Percentiles rank a stretch among this genome's conserved stretches.
Evolutionary conservation across 73 alveolate species (phyloP).

Genomic region (Paramecium primaurelia): DNA sequence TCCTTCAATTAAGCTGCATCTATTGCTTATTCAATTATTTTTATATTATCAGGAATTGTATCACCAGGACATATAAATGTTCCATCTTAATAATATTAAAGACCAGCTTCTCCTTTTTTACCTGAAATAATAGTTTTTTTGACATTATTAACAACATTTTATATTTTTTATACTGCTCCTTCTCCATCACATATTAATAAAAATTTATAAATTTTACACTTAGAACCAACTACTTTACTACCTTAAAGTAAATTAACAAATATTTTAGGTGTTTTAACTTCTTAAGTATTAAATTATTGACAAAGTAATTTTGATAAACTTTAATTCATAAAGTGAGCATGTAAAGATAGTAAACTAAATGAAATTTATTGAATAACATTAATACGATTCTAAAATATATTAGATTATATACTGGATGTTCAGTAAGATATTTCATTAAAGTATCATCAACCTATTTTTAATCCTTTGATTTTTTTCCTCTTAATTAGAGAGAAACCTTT

Average conservation of each 20-base stretch:
- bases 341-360: background rate
- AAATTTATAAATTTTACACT: conserved; percentile 50
- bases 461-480: background rate
- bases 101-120: conserved; percentile 60
- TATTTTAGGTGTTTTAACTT: background rate
- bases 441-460: conserved; percentile 25
- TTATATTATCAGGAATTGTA: conserved; percentile 48
- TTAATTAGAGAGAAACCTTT: background rate
- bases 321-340: background rate
- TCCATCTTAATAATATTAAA: conserved; percentile 49
- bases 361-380: conserved; percentile 33
- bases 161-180: background rate
- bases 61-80: conserved; percentile 57
- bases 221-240: conserved; percentile 51
- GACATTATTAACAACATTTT: conserved; percentile 37
- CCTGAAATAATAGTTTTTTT: conserved; percentile 48
- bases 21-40: conserved; percentile 58
- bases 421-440: background rate
- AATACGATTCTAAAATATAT: background rate
- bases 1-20: conserved; percentile 51
- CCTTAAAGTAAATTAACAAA: conserved; percentile 52
- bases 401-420: background rate
- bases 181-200: conserved; percentile 34
- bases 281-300: background rate
- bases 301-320: background rate